These are phyloP conservation scores for Chaetomiaceae sp. DNA, from an alignment of 2,329 filamentous ascomycete species.

Conservation along the genomic window DNA sequence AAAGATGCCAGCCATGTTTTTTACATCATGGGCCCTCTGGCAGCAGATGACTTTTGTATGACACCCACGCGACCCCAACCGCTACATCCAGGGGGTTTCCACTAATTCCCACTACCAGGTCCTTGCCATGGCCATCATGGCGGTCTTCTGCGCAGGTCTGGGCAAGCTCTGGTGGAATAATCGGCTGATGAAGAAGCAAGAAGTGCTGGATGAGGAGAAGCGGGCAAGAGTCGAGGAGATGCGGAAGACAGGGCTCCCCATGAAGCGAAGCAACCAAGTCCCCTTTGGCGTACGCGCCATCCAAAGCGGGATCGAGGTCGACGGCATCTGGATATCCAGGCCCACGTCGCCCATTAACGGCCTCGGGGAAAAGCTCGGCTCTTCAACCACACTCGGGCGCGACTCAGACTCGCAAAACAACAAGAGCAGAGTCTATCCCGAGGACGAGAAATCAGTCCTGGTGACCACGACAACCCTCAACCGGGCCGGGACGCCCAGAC, in stretches of 20 bases:
- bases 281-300: constrained; percentile 85
- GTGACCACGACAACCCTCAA: constrained; percentile 7
- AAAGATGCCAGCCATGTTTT: constrained; percentile 50
- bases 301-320: constrained; percentile 75
- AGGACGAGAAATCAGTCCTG: constrained; percentile 12
- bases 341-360: constrained; percentile 39
- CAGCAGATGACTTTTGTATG: constrained; percentile 86
- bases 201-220: constrained; percentile 63
- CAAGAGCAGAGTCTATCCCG: constrained; percentile 14
- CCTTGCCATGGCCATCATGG: constrained; percentile 63
- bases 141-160: constrained; percentile 64
- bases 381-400: constrained; percentile 20
- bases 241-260: constrained; percentile 49
- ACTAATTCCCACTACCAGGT: constrained; percentile 48
- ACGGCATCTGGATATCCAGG: constrained; percentile 74
- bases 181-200: constrained; percentile 50
- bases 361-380: constrained; percentile 19
- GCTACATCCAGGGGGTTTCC: neutral
- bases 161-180: constrained; percentile 62
- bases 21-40: constrained; percentile 72
- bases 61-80: constrained; percentile 18
- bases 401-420: constrained; percentile 18
- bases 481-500: neutral
- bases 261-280: constrained; percentile 50
- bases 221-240: constrained; percentile 48